Evolutionary conservation across 2,329 filamentous ascomycete species (phyloP), one percentile per base, ranked within the genome.

Genomic region (Cordyceps fumosorosea): DNA sequence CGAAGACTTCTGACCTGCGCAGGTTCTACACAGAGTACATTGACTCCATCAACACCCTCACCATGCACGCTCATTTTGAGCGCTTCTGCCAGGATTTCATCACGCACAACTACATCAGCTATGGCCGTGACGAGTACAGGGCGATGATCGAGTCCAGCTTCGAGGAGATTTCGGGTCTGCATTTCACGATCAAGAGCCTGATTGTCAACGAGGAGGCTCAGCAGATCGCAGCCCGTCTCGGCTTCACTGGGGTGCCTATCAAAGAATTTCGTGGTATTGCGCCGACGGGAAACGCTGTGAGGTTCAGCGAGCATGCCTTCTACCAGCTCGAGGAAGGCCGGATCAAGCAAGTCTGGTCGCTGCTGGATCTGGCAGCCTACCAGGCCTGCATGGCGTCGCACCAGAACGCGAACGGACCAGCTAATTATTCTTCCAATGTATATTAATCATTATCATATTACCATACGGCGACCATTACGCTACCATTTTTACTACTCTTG

Each of bases 281-380:
- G 24, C 69, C 70, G 1, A 73, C 66, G 16, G 73, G 71, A 11
- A 67, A 67, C 12, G 20, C 53, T 4, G 71, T 75, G 7, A 56
- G 47, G 11, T 73, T 75, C 56, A 59, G 63, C 32, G 74, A 76
- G 65, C 69, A 73, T 54, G 74, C 70, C 32, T 72, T 73, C 20
- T 77, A 76, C 58, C 67, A 67, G 56, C 69, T 75, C 42, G 64
- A 69, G 16, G 66, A 62, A 1, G 73, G 73, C 5, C 74, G 65
- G 67, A 74, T 76, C 22, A 64, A 65, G 12, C 65, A 66, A 29
- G 70, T 76, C 4, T 73, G 73, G 68, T 72, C 73, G 45, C 61
- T 74, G n/a, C 67, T 74, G 53, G 73, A 74, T 59, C 56, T 71
- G 48, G 65, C 65, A 8, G 65, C 66, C 14, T 73, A 70, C 53